Evolutionary conservation across 345 rosid genomes (phyloP), one percentile per base, ranked within the genome.

Genomic region (Abelmoschus esculentus): DNA sequence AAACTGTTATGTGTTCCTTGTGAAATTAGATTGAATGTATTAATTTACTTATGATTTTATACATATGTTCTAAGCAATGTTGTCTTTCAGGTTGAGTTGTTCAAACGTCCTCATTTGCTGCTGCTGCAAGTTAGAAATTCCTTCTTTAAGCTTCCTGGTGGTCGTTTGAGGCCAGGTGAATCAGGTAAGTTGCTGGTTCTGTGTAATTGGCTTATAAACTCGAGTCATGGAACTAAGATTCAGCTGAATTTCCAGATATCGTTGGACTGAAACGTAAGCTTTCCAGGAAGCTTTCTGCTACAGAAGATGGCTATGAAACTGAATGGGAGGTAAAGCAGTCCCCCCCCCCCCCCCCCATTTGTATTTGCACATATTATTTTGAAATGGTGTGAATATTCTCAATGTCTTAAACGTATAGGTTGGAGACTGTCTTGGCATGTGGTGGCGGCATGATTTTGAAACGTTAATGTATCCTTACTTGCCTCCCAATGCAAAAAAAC

Each of bases 391-490:
- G 19, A n/a, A 70, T 19, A 42, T 58, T 70, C 42, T 40, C 15
- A 58, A 28, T 6, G 22, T 58, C 67, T 49, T 57, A 12, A 40
- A 46, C 15, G 11, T 76, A 11, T 47, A 93, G 97, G 82, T 89
- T 19, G 88, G 85, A 61, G 96, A 89, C 78, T 91, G 96, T 72
- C 84, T 91, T 67, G 97, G 96, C 5, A 86, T 82, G 86, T 91
- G 97, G 96, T 88, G 98, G 98, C 86, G 86, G 79, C 79, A 89
- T 36, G 91, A 88, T 73, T 91, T 91, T 56, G 97, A 91, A 80
- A 78, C 88, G 6, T 62, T 83, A 74, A 44, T 78, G 70, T 83
- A 78, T 78, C 97, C 96, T 5, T 82, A 83, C 80, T 73, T 84
- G 78, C 86, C 95, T 2, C 90, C 90, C 18, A 78, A 79, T 70